phyloP scores from a whole-genome alignment of 169 alveolate species.

The Babesia bovis region DNA sequence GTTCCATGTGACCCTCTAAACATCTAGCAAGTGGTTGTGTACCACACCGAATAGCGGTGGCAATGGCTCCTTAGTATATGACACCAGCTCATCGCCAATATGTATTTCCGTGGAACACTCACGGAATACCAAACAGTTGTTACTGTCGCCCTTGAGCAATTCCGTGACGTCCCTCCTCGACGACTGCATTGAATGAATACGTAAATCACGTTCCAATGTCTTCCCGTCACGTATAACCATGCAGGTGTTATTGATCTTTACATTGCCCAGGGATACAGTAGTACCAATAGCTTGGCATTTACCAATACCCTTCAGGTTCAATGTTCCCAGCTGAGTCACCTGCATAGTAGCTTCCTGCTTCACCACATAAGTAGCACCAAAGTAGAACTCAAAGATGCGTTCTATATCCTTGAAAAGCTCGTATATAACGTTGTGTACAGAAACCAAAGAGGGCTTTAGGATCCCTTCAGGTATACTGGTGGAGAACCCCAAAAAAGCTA shows the following conservation, averaged over 20 bases:
- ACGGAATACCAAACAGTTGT: slow-evolving; percentile 61
- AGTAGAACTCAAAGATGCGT: slow-evolving; percentile 51
- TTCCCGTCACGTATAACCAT: slow-evolving; percentile 57
- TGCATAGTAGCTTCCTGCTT: slow-evolving; percentile 69
- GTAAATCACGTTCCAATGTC: slow-evolving; percentile 48
- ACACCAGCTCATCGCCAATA: slow-evolving; percentile 56
- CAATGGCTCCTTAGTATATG: slow-evolving; percentile 62
- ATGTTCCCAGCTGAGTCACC: slow-evolving; percentile 70
- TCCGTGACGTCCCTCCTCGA: slow-evolving; percentile 65
- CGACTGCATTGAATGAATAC: slow-evolving; percentile 73
- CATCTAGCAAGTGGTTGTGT: slow-evolving; percentile 17
- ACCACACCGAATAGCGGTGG: slow-evolving; percentile 56
- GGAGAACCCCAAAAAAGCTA: slow-evolving; percentile 46
- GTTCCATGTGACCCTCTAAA: neutral
- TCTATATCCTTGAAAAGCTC: slow-evolving; percentile 83
- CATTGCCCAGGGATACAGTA: slow-evolving; percentile 68
- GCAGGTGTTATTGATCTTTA: slow-evolving; percentile 32
- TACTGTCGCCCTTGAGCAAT: slow-evolving; percentile 60
- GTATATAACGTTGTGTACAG: slow-evolving; percentile 85
- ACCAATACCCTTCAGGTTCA: slow-evolving; percentile 67
- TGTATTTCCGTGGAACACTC: slow-evolving; percentile 8
- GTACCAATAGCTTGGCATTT: slow-evolving; percentile 72
- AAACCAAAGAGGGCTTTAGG: slow-evolving; percentile 59
- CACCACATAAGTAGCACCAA: slow-evolving; percentile 63
- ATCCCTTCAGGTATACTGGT: slow-evolving; percentile 18